Base-by-base conservation (phyloP, 2,329 filamentous ascomycete species). In the Blastomyces gilchristii region DNA sequence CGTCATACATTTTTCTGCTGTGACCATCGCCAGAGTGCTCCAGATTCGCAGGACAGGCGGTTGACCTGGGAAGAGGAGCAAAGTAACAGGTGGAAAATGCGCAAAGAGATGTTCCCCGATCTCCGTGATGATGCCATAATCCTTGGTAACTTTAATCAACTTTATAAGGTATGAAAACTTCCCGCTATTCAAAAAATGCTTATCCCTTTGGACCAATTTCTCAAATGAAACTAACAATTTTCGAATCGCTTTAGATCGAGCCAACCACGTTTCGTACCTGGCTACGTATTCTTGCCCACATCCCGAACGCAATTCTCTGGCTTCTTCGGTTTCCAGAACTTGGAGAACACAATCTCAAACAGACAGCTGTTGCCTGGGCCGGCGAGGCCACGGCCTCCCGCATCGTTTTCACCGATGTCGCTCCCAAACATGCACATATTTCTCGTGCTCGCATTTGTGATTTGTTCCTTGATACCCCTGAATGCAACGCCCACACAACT, bases 401-500 rank as follows among this genome's bases (percentile, higher is more conserved):
- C 47, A 88, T 99, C 67, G 83, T 94, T 54, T 99, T 99, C 73
- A 99, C 94, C 6, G 94, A 99, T 72, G 94, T 99, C 14, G 94
- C 94, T 0, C 91, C 93, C 3, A 99, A 99, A 75, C 88, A 90
- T 68, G 86, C 92, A 67, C 94, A 99, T 75, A 99, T 99, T 68
- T 88, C 90, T 7, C 87, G 94, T 43, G 94, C 94, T 6, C 86
- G 92, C 28, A 85, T 99, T 37, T 93, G 93, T 72, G 94, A 99
- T 76, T 80, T 99, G 7, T 97, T 99, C 72, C 84, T 99, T 16
- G 94, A 99, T 75, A 99, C 94, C 0, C 92, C 94, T 1, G 94
- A 99, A 76, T 99, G 94, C 77, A 99, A 99, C 72, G 94, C 92
- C 1, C 94, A 99, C 75, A 99, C 94, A 0, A 99, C 94, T 1